These are phyloP conservation scores for Phytophthora tentaculata DNA, from an alignment of 352 stramenopile species.

Conservation along the genomic window DNA sequence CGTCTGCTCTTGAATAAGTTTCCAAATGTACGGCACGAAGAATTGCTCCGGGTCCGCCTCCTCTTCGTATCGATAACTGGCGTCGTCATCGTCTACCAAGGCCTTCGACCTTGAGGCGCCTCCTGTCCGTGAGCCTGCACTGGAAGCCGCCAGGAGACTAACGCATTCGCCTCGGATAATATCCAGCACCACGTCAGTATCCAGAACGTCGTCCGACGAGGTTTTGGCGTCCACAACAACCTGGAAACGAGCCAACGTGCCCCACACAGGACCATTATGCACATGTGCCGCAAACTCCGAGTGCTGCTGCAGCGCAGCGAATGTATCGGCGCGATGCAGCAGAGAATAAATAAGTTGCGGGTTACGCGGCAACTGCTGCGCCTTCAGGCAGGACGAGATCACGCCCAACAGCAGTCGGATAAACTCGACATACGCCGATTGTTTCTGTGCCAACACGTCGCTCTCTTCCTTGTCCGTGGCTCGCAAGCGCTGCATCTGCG, in stretches of 20 bases:
- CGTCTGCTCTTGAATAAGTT: conserved; percentile 73
- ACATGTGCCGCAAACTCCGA: conserved; percentile 66
- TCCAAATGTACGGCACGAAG: conserved; percentile 85
- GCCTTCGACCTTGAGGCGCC: conserved; percentile 17
- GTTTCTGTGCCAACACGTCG: conserved; percentile 61
- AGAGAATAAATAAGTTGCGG: conserved; percentile 90
- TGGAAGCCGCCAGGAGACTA: conserved; percentile 61
- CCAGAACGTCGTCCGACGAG: conserved; percentile 50
- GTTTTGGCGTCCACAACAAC: conserved; percentile 72
- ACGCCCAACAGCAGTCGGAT: conserved; percentile 73
- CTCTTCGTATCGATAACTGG: conserved; percentile 85
- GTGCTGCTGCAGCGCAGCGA: conserved; percentile 58
- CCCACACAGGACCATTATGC: conserved; percentile 70
- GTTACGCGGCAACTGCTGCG: conserved; percentile 69
- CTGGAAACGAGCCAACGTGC: conserved; percentile 66
- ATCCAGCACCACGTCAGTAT: conserved; percentile 67
- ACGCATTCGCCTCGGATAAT: conserved; percentile 79
- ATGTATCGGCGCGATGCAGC: conserved; percentile 70
- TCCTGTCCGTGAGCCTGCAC: conserved; percentile 23
- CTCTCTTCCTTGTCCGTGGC: conserved; percentile 40
- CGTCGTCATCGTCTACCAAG: conserved; percentile 53
- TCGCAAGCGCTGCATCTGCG: conserved; percentile 50
- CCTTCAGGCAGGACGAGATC: conserved; percentile 71
- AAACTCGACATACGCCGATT: conserved; percentile 77
- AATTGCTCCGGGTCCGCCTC: conserved; percentile 75